Conservation (phyloP, 1,284 basidiomycete genomes). For the Fistulina hepatica region DNA sequence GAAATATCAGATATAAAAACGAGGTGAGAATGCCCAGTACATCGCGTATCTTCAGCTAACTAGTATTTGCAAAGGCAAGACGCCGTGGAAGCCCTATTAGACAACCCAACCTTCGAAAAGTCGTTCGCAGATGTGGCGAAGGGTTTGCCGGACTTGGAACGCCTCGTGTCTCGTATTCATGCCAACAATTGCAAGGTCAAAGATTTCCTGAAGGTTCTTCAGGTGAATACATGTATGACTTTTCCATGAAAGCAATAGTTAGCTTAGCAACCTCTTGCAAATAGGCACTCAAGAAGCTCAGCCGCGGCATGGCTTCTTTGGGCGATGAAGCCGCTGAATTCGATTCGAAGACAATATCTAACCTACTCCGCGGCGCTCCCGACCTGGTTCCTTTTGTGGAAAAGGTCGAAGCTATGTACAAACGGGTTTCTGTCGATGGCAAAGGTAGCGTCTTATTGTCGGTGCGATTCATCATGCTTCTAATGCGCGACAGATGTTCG, state of each 20-base stretch:
- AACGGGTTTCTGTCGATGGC: constrained; percentile 37
- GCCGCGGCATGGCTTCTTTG: constrained; percentile 53
- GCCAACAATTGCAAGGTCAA: constrained; percentile 79
- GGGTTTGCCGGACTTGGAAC: constrained; percentile 85
- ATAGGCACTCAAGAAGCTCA: constrained; percentile 70
- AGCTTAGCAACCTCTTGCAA: neutral
- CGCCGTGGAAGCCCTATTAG: constrained; percentile 83
- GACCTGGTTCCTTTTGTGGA: constrained; percentile 63
- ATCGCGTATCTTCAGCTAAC: constrained; percentile 8
- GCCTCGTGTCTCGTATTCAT: constrained; percentile 87
- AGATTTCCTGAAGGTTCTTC: constrained; percentile 82
- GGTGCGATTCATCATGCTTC: no score
- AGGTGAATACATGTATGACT: constrained; percentile 37
- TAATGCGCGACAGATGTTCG: no score
- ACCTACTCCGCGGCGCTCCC: constrained; percentile 71
- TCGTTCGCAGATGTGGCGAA: constrained; percentile 69
- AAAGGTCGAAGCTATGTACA: constrained; percentile 66
- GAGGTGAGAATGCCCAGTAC: constrained; percentile 36
- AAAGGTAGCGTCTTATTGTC: constrained; percentile 38
- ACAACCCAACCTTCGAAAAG: constrained; percentile 62
- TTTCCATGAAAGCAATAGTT: neutral
- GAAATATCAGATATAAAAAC: constrained; percentile 78
- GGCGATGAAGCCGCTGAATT: constrained; percentile 60
- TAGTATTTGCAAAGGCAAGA: constrained; percentile 57
- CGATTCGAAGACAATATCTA: constrained; percentile 62